A percentile compares a stretch with the other conserved stretches of the same genome.
Evolutionary conservation across 108 stramenopile species (phyloP).

Genomic region (Nitzschia putrida): DNA sequence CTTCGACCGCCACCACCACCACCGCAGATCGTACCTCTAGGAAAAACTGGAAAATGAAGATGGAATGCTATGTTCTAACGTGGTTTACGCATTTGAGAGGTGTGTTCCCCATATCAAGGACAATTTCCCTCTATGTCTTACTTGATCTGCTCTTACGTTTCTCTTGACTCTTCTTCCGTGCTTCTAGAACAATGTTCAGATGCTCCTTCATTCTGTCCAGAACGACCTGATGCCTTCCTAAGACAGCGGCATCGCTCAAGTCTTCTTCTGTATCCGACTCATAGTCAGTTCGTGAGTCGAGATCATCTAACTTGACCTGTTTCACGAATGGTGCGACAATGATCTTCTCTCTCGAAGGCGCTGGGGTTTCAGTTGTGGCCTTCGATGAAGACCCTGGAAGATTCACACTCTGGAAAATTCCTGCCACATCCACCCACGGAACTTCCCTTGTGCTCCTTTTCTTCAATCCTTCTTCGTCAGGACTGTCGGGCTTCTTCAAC

Average conservation of each 20-base stretch:
- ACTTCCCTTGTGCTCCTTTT: conserved; percentile 68
- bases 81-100: too few species aligned
- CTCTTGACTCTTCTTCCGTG: conserved; percentile 37
- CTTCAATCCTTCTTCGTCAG: neutral
- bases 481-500: neutral
- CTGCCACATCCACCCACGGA: conserved; percentile 74
- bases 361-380: conserved; percentile 30
- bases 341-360: conserved; percentile 42
- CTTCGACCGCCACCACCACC: too few species aligned
- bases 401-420: conserved; percentile 64
- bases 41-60: too few species aligned
- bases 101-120: too few species aligned
- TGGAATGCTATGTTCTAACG: too few species aligned
- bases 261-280: conserved; percentile 70
- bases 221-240: conserved; percentile 66
- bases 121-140: neutral
- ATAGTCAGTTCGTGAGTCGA: conserved; percentile 31
- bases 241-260: conserved; percentile 69
- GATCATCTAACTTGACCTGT: conserved; percentile 28
- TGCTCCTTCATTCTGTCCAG: conserved; percentile 82
- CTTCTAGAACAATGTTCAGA: conserved; percentile 46
- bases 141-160: conserved; percentile 34
- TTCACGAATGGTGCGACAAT: conserved; percentile 80
- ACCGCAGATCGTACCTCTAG: too few species aligned
- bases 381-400: conserved; percentile 47